Evolutionary conservation across 768 basidiomycete species (phyloP).

Genomic region (Tylopilus intermedius): DNA sequence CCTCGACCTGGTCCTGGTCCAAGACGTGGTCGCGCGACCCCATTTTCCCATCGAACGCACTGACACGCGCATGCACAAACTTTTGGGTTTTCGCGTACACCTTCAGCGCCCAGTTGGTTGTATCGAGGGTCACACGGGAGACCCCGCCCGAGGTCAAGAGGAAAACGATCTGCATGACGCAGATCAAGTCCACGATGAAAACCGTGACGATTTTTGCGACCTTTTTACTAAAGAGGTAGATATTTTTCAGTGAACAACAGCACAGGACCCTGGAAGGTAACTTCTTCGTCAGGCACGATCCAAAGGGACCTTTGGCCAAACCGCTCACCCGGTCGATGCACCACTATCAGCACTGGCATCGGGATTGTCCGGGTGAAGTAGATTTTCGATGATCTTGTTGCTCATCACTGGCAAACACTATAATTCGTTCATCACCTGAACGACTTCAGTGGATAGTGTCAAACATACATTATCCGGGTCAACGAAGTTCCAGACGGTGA

Average conservation of each 20-base stretch:
- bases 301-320: neutral
- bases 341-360: neutral
- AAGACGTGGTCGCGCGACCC: slow-evolving; percentile 9
- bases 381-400: neutral
- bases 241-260: neutral
- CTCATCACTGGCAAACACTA: slow-evolving; percentile 13
- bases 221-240: neutral
- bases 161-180: slow-evolving; percentile 14
- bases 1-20: slow-evolving; percentile 11
- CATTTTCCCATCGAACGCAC: neutral
- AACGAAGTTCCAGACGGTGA: slow-evolving; percentile 11
- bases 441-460: neutral
- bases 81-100: slow-evolving; percentile 1
- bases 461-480: slow-evolving; percentile 10
- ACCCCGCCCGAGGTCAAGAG: neutral
- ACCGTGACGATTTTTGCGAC: too few relatives aligned
- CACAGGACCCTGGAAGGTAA: neutral
- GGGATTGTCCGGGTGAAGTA: slow-evolving; percentile 3
- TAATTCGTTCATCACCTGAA: neutral
- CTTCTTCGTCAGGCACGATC: neutral
- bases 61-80: neutral
- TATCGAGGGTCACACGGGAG: neutral
- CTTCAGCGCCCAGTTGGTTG: neutral
- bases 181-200: slow-evolving; percentile 15
- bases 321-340: neutral